Percentiles rank a stretch among this genome's conserved stretches.
phyloP scores from a whole-genome alignment of 352 stramenopile species.

The Globisporangium yorkense region DNA sequence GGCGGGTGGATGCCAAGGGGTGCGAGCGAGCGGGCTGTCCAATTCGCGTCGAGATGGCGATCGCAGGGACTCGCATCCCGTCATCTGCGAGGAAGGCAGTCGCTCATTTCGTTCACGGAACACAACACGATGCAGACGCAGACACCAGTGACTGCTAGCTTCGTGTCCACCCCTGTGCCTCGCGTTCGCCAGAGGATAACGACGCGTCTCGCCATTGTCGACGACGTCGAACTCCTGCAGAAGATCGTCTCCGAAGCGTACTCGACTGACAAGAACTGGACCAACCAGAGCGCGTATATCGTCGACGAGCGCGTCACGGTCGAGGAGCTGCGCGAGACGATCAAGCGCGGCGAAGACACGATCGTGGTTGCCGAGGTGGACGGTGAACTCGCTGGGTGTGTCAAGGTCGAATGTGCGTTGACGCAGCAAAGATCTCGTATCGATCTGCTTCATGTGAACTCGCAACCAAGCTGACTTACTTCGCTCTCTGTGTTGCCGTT shows the following conservation, averaged over 20 bases:
- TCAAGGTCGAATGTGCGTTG: constrained; percentile 14
- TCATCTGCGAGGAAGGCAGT: no score
- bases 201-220: constrained; percentile 1
- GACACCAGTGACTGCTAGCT: neutral
- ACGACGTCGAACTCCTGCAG: neutral
- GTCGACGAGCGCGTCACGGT: constrained; percentile 5
- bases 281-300: constrained; percentile 3
- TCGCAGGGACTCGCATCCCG: no score
- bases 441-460: no score
- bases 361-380: constrained; percentile 9
- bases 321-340: constrained; percentile 1
- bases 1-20: neutral
- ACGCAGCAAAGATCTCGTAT: no score
- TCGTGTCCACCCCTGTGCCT: neutral
- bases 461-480: no score
- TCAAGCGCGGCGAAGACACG: constrained; percentile 2
- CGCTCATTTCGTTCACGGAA: no score
- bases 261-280: constrained; percentile 2
- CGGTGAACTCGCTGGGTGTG: constrained; percentile 3
- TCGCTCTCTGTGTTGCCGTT: no score
- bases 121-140: neutral
- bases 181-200: neutral
- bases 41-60: no score
- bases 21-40: no score
- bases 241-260: constrained; percentile 1